phyloP scores from a whole-genome alignment of 2,329 filamentous ascomycete genomes.

The Mycosphaerella sp. region DNA sequence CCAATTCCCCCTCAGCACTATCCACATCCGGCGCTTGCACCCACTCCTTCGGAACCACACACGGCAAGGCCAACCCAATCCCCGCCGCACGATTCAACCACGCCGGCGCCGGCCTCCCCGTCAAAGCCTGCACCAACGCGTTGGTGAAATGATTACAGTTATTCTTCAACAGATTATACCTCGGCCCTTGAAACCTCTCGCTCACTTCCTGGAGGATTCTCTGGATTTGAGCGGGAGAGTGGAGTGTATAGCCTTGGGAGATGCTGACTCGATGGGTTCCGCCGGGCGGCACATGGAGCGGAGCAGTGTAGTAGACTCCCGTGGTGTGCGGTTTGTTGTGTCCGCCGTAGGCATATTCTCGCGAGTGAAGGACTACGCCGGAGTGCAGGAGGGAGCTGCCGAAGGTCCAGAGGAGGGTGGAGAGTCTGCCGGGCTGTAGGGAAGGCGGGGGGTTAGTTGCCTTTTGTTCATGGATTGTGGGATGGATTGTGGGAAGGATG shows the following conservation, averaged over 20 bases:
- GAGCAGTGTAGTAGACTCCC: conserved; percentile 74
- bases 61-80: conserved; percentile 73
- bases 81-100: conserved; percentile 83
- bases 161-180: conserved; percentile 73
- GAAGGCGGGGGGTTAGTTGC: too few species aligned
- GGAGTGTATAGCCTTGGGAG: conserved; percentile 72
- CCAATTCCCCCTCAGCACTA: conserved; percentile 61
- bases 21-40: conserved; percentile 72
- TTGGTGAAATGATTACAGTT: conserved; percentile 90
- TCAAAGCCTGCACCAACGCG: conserved; percentile 67
- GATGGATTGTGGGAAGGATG: too few species aligned
- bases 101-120: conserved; percentile 59
- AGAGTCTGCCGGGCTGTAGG: conserved; percentile 58
- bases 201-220: conserved; percentile 62
- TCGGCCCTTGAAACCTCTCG: conserved; percentile 65
- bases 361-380: conserved; percentile 71
- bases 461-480: too few species aligned
- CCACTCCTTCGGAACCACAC: conserved; percentile 77
- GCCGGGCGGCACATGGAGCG: conserved; percentile 65
- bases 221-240: conserved; percentile 63
- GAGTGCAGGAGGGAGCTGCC: conserved; percentile 75
- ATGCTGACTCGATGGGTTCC: conserved; percentile 70
- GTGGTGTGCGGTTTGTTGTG: conserved; percentile 65
- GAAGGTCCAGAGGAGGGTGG: conserved; percentile 70
- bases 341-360: conserved; percentile 80